Evolutionary conservation across 2,329 filamentous ascomycete species (phyloP).

Genomic region (Beauveria asiatica): DNA sequence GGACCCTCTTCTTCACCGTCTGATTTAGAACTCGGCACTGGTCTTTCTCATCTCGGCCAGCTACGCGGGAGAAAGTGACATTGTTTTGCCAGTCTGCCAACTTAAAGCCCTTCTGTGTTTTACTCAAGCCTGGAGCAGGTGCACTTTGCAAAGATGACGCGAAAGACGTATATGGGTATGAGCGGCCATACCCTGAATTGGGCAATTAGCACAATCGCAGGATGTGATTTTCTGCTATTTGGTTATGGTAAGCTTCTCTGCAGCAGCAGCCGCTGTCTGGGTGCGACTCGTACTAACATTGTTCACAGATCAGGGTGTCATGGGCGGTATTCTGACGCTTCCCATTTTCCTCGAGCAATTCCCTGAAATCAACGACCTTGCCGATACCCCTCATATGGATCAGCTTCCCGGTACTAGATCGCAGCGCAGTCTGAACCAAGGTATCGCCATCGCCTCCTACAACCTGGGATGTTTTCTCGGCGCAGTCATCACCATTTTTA

Average conservation of each 20-base stretch:
- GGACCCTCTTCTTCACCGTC: not conserved
- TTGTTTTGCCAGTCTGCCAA: not conserved
- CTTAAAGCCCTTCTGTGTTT: not conserved
- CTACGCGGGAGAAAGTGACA: not conserved
- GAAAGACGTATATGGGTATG: conserved; percentile 52
- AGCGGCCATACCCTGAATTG: conserved; percentile 57
- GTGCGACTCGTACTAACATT: conserved; percentile 14
- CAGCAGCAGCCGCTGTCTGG: not conserved
- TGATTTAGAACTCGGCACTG: not conserved
- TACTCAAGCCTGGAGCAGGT: not conserved
- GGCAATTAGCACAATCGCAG: conserved; percentile 62
- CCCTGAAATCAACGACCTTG: conserved; percentile 38
- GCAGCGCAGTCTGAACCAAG: conserved; percentile 42
- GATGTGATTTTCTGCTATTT: conserved; percentile 60
- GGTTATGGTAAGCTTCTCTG: conserved; percentile 37
- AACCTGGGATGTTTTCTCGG: conserved; percentile 56
- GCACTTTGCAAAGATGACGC: conserved; percentile 18
- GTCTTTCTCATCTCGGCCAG: not conserved
- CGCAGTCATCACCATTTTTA: conserved; percentile 57
- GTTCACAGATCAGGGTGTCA: conserved; percentile 63
- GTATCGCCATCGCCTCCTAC: conserved; percentile 47
- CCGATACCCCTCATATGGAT: conserved; percentile 15
- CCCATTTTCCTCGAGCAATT: conserved; percentile 50
- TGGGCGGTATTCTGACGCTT: conserved; percentile 66
- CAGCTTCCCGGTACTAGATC: conserved; percentile 22